Conservation (phyloP, 192 early-diverging fungal genomes). For the Entomortierella chlamydospora region DNA sequence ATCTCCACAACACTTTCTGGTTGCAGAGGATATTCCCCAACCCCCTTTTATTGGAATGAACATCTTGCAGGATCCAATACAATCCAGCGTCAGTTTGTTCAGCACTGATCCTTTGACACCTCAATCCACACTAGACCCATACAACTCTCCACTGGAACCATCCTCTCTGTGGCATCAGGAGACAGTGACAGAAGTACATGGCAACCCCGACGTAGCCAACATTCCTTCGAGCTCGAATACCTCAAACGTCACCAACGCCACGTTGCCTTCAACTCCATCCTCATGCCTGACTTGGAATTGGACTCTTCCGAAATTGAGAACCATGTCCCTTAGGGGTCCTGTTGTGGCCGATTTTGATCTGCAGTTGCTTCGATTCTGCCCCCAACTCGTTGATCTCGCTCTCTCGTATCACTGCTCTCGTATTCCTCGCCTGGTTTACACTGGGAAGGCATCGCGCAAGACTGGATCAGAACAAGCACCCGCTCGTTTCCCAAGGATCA, state of each 20-base stretch:
- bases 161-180: slow-evolving; percentile 13
- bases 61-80: neutral
- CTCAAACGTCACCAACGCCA: neutral
- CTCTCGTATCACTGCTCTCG: slow-evolving; percentile 36
- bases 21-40: slow-evolving; percentile 1
- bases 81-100: neutral
- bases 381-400: slow-evolving; percentile 29
- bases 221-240: neutral
- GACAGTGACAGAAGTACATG: slow-evolving; percentile 4
- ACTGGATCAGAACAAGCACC: neutral
- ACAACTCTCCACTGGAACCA: neutral
- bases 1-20: slow-evolving; percentile 12
- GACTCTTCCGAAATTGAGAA: slow-evolving; percentile 20
- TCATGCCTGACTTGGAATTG: slow-evolving; percentile 27
- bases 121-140: neutral
- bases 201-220: neutral
- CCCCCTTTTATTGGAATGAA: slow-evolving; percentile 10
- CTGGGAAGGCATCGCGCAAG: neutral
- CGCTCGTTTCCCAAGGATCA: slow-evolving; percentile 16
- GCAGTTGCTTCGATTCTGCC: slow-evolving; percentile 26
- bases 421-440: slow-evolving; percentile 22
- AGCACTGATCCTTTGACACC: neutral
- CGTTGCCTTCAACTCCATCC: neutral
- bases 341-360: slow-evolving; percentile 32
- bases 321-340: slow-evolving; percentile 32